Evolutionary conservation across 345 rosid species (phyloP).

Genomic region (Citrus unshiu): DNA sequence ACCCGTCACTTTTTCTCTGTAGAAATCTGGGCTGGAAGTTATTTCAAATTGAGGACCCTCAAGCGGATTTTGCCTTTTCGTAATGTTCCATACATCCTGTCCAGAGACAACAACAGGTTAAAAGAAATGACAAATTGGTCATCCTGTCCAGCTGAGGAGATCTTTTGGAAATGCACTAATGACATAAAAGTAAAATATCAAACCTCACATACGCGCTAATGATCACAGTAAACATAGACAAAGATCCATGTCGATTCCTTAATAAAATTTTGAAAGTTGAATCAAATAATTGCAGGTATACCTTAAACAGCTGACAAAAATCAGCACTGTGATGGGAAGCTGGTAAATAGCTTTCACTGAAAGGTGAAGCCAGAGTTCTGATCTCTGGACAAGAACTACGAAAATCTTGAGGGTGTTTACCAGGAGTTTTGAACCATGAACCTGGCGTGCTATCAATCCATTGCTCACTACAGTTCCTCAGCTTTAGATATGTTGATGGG

Average conservation of each 20-base stretch:
- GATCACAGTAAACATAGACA: not conserved
- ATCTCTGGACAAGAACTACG: conserved; percentile 49
- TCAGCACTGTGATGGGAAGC: conserved; percentile 33
- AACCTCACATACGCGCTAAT: not conserved
- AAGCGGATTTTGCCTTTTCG: conserved; percentile 5
- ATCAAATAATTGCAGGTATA: conserved; percentile 4
- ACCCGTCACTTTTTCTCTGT: not conserved
- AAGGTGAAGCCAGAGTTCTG: conserved; percentile 33
- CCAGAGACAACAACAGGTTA: not conserved
- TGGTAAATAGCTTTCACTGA: conserved; percentile 23
- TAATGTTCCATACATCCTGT: conserved; percentile 27
- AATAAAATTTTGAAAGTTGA: not conserved
- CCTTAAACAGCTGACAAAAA: conserved; percentile 44
- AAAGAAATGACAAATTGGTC: not conserved
- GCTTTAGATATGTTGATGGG: conserved; percentile 33
- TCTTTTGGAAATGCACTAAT: too few relatives aligned
- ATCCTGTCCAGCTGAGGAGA: too few relatives aligned
- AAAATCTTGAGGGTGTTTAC: conserved; percentile 34
- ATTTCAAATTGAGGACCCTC: conserved; percentile 13
- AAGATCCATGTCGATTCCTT: too few relatives aligned
- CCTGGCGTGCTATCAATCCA: conserved; percentile 40
- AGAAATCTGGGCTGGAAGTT: conserved; percentile 15
- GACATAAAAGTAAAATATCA: not conserved
- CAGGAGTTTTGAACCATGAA: conserved; percentile 34
- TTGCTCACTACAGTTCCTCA: conserved; percentile 42